Evolutionary conservation across 306 rosid genomes (phyloP).

Genomic region (Fagus sylvatica): DNA sequence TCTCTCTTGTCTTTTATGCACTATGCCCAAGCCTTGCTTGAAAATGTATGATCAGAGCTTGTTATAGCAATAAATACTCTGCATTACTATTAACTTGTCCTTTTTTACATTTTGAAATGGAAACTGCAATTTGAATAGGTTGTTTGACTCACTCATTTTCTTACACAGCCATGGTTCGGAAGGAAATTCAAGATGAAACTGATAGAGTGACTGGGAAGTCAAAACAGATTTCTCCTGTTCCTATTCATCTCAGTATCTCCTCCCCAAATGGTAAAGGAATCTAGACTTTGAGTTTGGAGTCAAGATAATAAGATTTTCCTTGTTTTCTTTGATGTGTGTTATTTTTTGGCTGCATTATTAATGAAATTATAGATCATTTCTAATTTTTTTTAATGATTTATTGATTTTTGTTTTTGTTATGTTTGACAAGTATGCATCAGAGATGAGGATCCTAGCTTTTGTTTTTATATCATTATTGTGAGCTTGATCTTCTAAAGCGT

Average conservation of each 20-base stretch:
- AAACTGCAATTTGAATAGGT: constrained; percentile 13
- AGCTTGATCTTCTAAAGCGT: constrained; percentile 9
- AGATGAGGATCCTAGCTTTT: neutral
- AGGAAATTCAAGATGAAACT: constrained; percentile 89
- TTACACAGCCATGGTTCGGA: constrained; percentile 67
- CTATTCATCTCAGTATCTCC: constrained; percentile 84
- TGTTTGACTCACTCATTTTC: constrained; percentile 21
- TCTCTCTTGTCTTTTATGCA: neutral
- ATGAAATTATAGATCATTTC: neutral
- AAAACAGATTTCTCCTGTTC: constrained; percentile 79
- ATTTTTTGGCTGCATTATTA: constrained; percentile 4
- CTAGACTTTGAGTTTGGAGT: neutral
- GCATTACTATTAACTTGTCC: neutral
- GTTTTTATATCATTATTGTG: neutral
- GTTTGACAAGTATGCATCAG: neutral
- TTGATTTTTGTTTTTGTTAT: constrained; percentile 8
- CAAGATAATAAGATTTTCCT: neutral
- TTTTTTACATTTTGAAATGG: neutral
- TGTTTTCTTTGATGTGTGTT: neutral
- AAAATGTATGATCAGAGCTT: neutral
- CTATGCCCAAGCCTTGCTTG: neutral
- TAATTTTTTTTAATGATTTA: neutral
- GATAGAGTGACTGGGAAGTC: constrained; percentile 68
- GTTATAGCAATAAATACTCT: constrained; percentile 2
- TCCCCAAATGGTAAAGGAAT: constrained; percentile 65